A percentile compares a stretch with the other conserved stretches of the same genome.
phyloP scores from a whole-genome alignment of 2,329 filamentous ascomycete genomes.

The Xylaria polymorpha region DNA sequence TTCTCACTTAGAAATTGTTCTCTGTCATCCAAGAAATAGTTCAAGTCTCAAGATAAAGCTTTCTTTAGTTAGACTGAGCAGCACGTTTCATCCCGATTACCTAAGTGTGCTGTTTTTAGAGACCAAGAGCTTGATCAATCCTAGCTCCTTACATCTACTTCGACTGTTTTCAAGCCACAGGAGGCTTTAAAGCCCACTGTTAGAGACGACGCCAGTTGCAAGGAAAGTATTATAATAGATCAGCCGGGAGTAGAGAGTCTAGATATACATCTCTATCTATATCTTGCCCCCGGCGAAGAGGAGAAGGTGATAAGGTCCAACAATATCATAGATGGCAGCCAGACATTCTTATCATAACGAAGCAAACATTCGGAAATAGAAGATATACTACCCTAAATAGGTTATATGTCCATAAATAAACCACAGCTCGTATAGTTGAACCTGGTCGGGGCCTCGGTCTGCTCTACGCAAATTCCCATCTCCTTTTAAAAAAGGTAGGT shows the following conservation, averaged over 20 bases:
- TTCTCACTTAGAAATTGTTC: not conserved
- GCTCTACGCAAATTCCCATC: not conserved
- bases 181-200: not conserved
- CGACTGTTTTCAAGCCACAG: constrained; percentile 2
- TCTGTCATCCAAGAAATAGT: not conserved
- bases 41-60: not conserved
- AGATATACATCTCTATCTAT: not conserved
- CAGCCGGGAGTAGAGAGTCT: not conserved
- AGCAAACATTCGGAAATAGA: not conserved
- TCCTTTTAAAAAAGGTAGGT: not conserved
- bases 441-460: not conserved
- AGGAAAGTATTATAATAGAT: not conserved
- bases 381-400: not conserved
- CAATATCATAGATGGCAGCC: not conserved
- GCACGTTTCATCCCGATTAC: not conserved
- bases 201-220: not conserved
- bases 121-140: not conserved
- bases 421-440: not conserved
- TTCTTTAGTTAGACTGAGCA: not conserved
- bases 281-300: not conserved
- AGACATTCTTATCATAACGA: too few species aligned
- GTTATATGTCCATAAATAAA: not conserved
- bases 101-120: not conserved
- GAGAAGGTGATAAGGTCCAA: not conserved
- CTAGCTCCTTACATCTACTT: not conserved